Base-by-base conservation (phyloP, 805 yeast species). In the Candida anglica region DNA sequence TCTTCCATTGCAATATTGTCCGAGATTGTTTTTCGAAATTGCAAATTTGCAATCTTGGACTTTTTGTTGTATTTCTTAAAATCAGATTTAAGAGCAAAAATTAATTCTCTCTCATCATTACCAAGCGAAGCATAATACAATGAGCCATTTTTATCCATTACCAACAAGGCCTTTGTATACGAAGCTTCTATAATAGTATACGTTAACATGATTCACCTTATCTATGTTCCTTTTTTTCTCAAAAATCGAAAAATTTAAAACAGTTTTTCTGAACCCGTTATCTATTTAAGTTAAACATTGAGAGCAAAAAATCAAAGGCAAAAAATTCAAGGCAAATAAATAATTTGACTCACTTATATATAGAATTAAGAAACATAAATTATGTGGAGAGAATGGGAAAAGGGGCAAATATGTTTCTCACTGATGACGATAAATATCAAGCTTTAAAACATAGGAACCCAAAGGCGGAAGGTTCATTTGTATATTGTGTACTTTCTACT, bases 61-160 rank as follows among this genome's bases (percentile, higher is more conserved):
- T 30, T 19, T 26, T 27, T 18, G 28, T 26, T 24, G 27, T 11
- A 16, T 7, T n/a, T 17, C 27, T 26, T n/a, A 22, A 51, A 51
- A 31, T 43, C 48, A 23, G 32, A 28, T 2, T 36, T 28, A 42
- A 50, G 33, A 6, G 28, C 18, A 11, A 30, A 30, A 6, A 39
- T 19, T 20, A 41, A 28, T 3, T 7, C 11, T 3, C 32, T 15
- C 6, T 41, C 28, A 17, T 28, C 19, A 8, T 37, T 22, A 2
- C 54, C 55, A 9, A 52, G 27, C 8, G 56, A 43, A 33, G 50
- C 45, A 43, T 53, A 53, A 30, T 39, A 48, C 5, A 53, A 11
- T 3, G 22, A 27, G 0, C 57, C 57, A 1, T 24, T 19, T 13
- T 17, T 11, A 28, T 50, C 49, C 4, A 48, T 9, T 1, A 40